These are phyloP conservation scores for Claviceps africana DNA, from an alignment of 2,329 filamentous ascomycete species.

Conservation along the genomic window DNA sequence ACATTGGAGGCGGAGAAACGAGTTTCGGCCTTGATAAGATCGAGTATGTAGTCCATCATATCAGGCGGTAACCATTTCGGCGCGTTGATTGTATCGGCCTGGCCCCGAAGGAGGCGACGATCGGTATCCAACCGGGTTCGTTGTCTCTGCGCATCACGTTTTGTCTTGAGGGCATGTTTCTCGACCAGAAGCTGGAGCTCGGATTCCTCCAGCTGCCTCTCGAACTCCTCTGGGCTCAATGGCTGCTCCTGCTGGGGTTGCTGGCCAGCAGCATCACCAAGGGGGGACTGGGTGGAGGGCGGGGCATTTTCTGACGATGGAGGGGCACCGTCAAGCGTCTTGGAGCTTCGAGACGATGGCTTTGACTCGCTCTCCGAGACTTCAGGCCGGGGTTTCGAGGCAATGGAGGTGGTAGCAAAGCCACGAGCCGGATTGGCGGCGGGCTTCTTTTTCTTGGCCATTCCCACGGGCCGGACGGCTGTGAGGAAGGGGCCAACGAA, in stretches of 20 bases:
- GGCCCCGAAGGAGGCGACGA: slow-evolving; percentile 62
- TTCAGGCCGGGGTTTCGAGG: slow-evolving; percentile 65
- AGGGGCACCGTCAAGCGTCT: slow-evolving; percentile 13
- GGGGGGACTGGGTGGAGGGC: slow-evolving; percentile 11
- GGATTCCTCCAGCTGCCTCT: slow-evolving; percentile 77
- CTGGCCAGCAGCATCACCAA: slow-evolving; percentile 2
- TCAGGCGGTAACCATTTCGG: slow-evolving; percentile 71
- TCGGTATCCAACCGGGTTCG: slow-evolving; percentile 71
- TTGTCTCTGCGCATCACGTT: slow-evolving; percentile 66
- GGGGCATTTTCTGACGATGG: slow-evolving; percentile 12
- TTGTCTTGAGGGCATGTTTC: slow-evolving; percentile 64
- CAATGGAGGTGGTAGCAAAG: slow-evolving; percentile 85
- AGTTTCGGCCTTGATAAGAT: slow-evolving; percentile 54
- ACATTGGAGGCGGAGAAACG: slow-evolving; percentile 40
- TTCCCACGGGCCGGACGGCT: slow-evolving; percentile 19
- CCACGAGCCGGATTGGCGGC: slow-evolving; percentile 77
- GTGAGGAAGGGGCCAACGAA: neutral
- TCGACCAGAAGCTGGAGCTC: slow-evolving; percentile 81
- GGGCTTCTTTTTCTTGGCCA: slow-evolving; percentile 92
- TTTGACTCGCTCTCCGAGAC: slow-evolving; percentile 23
- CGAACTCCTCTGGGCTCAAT: slow-evolving; percentile 75
- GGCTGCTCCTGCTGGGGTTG: slow-evolving; percentile 24
- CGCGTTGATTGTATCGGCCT: slow-evolving; percentile 59
- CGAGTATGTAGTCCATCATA: slow-evolving; percentile 62
- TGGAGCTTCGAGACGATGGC: slow-evolving; percentile 11